phyloP scores from a whole-genome alignment of 352 stramenopile genomes.

The Globisporangium polare region DNA sequence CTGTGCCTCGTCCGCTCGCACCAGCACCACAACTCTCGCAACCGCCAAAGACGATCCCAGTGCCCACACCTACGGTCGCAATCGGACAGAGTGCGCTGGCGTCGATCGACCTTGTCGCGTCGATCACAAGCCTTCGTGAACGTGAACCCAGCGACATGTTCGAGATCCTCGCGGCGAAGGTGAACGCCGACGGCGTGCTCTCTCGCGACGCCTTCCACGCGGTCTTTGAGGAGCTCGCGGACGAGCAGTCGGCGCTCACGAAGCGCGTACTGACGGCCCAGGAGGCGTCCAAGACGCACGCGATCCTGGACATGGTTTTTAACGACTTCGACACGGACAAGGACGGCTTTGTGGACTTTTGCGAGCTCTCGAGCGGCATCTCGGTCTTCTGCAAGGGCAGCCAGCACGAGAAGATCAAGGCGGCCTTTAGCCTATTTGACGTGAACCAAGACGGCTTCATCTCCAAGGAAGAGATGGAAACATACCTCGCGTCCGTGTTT shows the following conservation, averaged over 20 bases:
- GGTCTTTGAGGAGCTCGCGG: slow-evolving; percentile 62
- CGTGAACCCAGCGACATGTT: slow-evolving; percentile 68
- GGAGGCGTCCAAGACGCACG: slow-evolving; percentile 35
- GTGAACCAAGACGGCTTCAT: slow-evolving; percentile 87
- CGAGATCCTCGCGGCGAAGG: slow-evolving; percentile 75
- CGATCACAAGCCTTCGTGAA: slow-evolving; percentile 49
- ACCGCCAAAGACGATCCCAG: slow-evolving; percentile 1
- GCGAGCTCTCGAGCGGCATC: slow-evolving; percentile 78
- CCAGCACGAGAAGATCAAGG: slow-evolving; percentile 77
- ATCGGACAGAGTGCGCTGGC: slow-evolving; percentile 28
- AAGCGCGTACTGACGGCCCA: slow-evolving; percentile 23
- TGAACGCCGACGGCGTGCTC: slow-evolving; percentile 80
- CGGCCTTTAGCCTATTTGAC: slow-evolving; percentile 85
- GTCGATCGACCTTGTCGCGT: slow-evolving; percentile 59
- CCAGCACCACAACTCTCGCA: neutral
- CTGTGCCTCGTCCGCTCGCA: neutral
- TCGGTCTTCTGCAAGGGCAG: slow-evolving; percentile 77
- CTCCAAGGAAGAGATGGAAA: slow-evolving; percentile 79
- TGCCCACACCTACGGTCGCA: neutral
- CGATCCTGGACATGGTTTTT: slow-evolving; percentile 68
- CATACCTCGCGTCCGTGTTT: slow-evolving; percentile 82
- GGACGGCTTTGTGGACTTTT: slow-evolving; percentile 85
- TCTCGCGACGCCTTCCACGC: slow-evolving; percentile 61
- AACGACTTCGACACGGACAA: slow-evolving; percentile 70
- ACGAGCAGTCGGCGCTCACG: slow-evolving; percentile 23